Percentiles rank a stretch among this genome's conserved stretches.
Evolutionary conservation across 169 alveolate genomes (phyloP).

Genomic region (Eimeria maxima): DNA sequence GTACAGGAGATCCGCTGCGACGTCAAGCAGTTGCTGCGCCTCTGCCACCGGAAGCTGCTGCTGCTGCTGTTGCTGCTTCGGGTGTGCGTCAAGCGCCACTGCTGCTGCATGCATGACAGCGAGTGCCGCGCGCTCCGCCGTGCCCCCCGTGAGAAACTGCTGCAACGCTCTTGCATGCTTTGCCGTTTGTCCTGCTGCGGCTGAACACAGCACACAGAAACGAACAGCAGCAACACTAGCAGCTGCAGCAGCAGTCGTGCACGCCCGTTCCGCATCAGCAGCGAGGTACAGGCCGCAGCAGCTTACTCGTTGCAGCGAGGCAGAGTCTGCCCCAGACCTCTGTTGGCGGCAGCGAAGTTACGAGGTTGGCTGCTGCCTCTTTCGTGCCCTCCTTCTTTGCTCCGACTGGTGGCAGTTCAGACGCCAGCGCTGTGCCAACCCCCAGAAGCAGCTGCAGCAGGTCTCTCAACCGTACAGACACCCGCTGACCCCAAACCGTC

Average conservation of each 20-base stretch:
- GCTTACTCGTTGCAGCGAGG: conserved; percentile 42
- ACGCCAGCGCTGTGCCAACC: conserved; percentile 38
- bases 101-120: conserved; percentile 72
- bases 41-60: neutral
- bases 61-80: conserved; percentile 60
- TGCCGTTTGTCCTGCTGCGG: conserved; percentile 38
- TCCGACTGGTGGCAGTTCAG: conserved; percentile 23
- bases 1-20: conserved; percentile 71
- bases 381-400: conserved; percentile 48
- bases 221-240: conserved; percentile 4
- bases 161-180: conserved; percentile 52
- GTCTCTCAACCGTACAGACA: conserved; percentile 66
- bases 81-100: conserved; percentile 53
- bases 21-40: conserved; percentile 72
- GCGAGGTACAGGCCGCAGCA: neutral
- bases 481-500: conserved; percentile 16
- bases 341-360: conserved; percentile 22
- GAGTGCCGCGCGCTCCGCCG: conserved; percentile 62
- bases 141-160: conserved; percentile 25
- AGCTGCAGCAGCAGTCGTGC: neutral
- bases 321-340: conserved; percentile 50
- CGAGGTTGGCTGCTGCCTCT: conserved; percentile 17
- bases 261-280: neutral
- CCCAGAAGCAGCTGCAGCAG: conserved; percentile 74
- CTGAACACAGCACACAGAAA: conserved; percentile 31